Percentiles rank a stretch among this genome's conserved stretches.
Evolutionary conservation across 2,329 filamentous ascomycete species (phyloP).

Genomic region (Pestalotiopsis fici): DNA sequence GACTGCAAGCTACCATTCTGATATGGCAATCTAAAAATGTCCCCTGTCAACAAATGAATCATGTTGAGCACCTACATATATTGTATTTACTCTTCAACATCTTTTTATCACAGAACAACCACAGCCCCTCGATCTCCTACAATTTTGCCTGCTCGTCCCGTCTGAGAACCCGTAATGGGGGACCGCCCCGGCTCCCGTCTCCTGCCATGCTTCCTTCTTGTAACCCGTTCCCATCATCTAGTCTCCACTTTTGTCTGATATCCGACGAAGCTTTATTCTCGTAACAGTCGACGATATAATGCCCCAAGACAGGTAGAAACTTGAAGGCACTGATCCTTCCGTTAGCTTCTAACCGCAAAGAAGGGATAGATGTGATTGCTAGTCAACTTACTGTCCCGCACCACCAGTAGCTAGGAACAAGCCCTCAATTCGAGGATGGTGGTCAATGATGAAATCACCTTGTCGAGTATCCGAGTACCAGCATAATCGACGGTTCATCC

Average conservation of each 20-base stretch:
- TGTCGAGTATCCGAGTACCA: slow-evolving; percentile 1
- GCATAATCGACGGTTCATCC: background rate
- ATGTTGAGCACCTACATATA: background rate
- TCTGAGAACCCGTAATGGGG: background rate
- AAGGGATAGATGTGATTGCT: too few species aligned
- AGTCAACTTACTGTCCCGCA: background rate
- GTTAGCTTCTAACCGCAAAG: background rate
- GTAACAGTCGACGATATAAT: slow-evolving; percentile 1
- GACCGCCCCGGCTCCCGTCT: slow-evolving; percentile 1
- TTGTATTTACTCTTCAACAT: too few species aligned
- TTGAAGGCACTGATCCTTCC: background rate
- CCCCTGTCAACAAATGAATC: background rate
- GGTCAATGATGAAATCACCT: background rate
- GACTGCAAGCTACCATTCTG: too few species aligned
- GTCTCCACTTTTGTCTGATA: background rate
- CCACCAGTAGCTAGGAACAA: slow-evolving; percentile 1
- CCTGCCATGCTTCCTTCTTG: background rate
- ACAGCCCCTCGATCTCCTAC: too few species aligned
- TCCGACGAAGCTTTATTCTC: background rate
- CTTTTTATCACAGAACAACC: too few species aligned
- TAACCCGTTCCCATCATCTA: background rate
- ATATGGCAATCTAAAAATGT: too few species aligned
- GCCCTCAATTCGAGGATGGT: background rate
- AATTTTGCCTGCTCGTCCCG: background rate
- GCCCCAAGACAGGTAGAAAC: background rate